Evolutionary conservation across 2,329 filamentous ascomycete species (phyloP).

Genomic region (Phyllosticta ampelicida): DNA sequence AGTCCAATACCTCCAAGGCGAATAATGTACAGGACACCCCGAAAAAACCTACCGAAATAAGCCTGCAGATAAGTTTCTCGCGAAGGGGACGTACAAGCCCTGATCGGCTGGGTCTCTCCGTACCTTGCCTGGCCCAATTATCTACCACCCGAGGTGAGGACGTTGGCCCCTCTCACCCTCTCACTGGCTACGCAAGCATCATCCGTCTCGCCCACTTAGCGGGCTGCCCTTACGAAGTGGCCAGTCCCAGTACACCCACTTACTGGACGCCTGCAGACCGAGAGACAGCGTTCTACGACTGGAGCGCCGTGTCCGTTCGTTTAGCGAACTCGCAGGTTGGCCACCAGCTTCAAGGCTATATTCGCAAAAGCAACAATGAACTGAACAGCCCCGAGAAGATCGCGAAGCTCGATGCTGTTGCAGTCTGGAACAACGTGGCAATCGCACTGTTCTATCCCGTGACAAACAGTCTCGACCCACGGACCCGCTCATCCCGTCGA

Average conservation of each 20-base stretch:
- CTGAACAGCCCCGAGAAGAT: not conserved
- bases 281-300: not conserved
- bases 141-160: not conserved
- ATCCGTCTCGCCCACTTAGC: not conserved
- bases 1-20: too few species aligned
- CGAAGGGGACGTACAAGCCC: too few species aligned
- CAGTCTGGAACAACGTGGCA: not conserved
- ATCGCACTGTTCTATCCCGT: not conserved
- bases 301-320: not conserved
- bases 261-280: not conserved
- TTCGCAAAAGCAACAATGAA: not conserved
- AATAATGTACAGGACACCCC: too few species aligned
- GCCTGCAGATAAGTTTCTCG: too few species aligned
- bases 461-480: not conserved
- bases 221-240: not conserved
- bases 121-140: not conserved
- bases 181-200: not conserved
- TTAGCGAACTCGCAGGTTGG: not conserved
- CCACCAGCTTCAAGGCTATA: not conserved
- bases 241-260: not conserved
- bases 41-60: too few species aligned
- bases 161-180: not conserved
- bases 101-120: not conserved
- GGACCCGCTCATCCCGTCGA: not conserved
- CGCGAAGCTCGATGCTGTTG: not conserved